Percentiles rank a stretch among this genome's conserved stretches.
Conservation (phyloP, 306 rosid species). For the Cucurbita argyrosperma region DNA sequence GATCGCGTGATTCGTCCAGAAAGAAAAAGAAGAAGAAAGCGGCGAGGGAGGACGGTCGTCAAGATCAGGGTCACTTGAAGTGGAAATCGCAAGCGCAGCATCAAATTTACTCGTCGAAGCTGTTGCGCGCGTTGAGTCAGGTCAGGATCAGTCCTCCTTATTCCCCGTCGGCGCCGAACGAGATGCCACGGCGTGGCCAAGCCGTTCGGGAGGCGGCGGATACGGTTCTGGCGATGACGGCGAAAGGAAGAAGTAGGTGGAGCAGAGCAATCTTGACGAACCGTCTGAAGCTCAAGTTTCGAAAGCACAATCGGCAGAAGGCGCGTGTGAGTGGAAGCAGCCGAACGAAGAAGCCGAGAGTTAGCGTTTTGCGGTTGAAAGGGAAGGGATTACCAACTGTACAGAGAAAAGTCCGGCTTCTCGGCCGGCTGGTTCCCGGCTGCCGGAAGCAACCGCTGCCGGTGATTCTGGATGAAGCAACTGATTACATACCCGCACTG, state of each 20-base stretch:
- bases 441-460: conserved; percentile 73
- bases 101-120: conserved; percentile 59
- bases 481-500: conserved; percentile 74
- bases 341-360: conserved; percentile 49
- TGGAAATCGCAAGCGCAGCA: conserved; percentile 75
- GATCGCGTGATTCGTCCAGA: conserved; percentile 32
- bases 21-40: conserved; percentile 50
- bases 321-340: conserved; percentile 3
- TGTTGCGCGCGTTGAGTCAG: conserved; percentile 47
- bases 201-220: conserved; percentile 73
- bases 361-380: conserved; percentile 51
- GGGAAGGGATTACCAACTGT: conserved; percentile 60
- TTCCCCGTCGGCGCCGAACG: background rate
- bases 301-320: conserved; percentile 29
- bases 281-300: conserved; percentile 58
- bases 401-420: conserved; percentile 50
- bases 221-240: conserved; percentile 58
- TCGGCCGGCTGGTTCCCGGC: conserved; percentile 87
- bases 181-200: conserved; percentile 33
- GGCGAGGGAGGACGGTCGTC: conserved; percentile 17
- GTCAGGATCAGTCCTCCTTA: conserved; percentile 15
- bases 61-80: conserved; percentile 12
- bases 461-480: conserved; percentile 69
- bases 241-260: conserved; percentile 73
- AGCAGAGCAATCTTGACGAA: conserved; percentile 72